Conservation (phyloP, 2,329 filamentous ascomycete genomes). For the Trichoderma koningiopsis region DNA sequence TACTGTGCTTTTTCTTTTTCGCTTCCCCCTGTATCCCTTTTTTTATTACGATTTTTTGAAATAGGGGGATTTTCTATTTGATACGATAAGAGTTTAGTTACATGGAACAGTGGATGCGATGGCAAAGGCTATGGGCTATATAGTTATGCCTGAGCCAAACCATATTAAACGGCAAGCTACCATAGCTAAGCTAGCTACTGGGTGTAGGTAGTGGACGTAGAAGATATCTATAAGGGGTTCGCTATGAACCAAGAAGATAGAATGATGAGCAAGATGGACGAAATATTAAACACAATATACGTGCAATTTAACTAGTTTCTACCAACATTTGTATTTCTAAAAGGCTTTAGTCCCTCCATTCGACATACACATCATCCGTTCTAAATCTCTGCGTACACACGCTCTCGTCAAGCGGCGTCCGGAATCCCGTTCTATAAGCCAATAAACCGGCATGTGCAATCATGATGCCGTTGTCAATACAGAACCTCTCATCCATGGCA, state of each 20-base stretch:
- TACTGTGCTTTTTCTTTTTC: not conserved
- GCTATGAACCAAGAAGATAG: conserved; percentile 16
- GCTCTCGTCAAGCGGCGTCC: conserved; percentile 75
- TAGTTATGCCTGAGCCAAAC: not conserved
- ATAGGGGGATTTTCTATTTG: not conserved
- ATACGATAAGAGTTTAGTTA: not conserved
- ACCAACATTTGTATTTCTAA: conserved; percentile 20
- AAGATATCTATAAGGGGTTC: conserved; percentile 12
- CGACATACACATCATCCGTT: conserved; percentile 78
- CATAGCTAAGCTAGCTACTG: not conserved
- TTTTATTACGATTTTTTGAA: not conserved
- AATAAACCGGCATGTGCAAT: conserved; percentile 94
- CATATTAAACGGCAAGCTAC: not conserved
- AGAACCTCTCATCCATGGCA: conserved; percentile 95
- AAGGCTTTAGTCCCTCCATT: conserved; percentile 66
- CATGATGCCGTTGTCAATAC: conserved; percentile 99
- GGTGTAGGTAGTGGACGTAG: not conserved
- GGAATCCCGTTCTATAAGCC: conserved; percentile 79
- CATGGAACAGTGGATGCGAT: not conserved
- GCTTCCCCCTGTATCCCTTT: not conserved
- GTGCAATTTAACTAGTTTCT: not conserved
- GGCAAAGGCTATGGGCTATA: not conserved
- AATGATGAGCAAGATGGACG: conserved; percentile 8
- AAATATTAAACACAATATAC: conserved; percentile 2
- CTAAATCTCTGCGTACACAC: conserved; percentile 83